These are phyloP conservation scores for Stentor coeruleus DNA, from an alignment of 73 alveolate genomes.

Conservation along the genomic window DNA sequence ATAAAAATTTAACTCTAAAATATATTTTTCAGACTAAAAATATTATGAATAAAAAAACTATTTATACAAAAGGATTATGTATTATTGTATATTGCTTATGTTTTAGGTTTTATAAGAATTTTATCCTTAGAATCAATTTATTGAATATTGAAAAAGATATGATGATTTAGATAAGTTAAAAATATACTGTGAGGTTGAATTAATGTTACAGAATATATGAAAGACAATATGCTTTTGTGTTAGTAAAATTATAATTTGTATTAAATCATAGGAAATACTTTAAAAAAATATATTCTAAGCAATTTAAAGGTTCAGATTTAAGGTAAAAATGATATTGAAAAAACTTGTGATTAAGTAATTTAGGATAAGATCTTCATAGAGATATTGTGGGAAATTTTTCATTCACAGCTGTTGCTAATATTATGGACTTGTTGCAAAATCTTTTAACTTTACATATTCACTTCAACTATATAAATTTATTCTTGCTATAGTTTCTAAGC, in stretches of 20 bases:
- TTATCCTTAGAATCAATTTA: conserved; percentile 49
- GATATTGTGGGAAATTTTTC: conserved; percentile 38
- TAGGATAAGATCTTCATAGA: conserved; percentile 49
- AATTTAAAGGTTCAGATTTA: conserved; percentile 54
- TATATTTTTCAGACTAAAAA: conserved; percentile 85
- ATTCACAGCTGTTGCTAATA: conserved; percentile 25
- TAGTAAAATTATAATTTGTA: conserved; percentile 85
- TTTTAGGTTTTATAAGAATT: conserved; percentile 69
- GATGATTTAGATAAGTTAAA: conserved; percentile 37
- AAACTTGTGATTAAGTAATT: conserved; percentile 72
- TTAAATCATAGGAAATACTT: conserved; percentile 85
- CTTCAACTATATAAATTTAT: no score
- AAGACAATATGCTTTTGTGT: conserved; percentile 66
- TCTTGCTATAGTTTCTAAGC: no score
- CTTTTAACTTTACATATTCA: no score
- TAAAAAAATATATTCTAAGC: conserved; percentile 67
- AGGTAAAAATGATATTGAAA: conserved; percentile 12
- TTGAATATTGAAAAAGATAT: conserved; percentile 54
- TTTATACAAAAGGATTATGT: conserved; percentile 70
- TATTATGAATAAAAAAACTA: conserved; percentile 48
- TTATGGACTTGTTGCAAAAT: conserved; percentile 62
- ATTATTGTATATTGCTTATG: conserved; percentile 52
- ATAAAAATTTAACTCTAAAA: conserved; percentile 68
- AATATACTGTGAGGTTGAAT: conserved; percentile 41
- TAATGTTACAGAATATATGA: conserved; percentile 60